These are phyloP conservation scores for Aegle marmelos DNA, from an alignment of 345 rosid species.

Conservation along the genomic window DNA sequence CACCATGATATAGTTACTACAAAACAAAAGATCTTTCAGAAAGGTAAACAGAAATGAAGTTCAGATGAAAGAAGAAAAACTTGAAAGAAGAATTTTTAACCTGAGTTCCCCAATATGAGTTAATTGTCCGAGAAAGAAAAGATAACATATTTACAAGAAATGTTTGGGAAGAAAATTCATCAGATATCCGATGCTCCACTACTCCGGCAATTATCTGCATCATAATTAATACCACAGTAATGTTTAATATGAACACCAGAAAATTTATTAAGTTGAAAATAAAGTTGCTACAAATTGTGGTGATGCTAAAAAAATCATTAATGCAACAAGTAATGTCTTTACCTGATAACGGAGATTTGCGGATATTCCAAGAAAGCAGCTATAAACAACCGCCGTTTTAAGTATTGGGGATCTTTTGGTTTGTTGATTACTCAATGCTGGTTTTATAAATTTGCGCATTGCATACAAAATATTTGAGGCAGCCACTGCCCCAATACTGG, in stretches of 20 bases:
- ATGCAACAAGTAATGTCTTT: constrained; percentile 5
- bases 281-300: neutral
- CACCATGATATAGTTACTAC: neutral
- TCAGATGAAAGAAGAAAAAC: constrained; percentile 1
- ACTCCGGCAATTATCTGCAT: constrained; percentile 90
- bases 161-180: constrained; percentile 67
- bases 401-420: constrained; percentile 79
- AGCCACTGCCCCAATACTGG: constrained; percentile 82
- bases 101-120: constrained; percentile 97
- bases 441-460: constrained; percentile 54
- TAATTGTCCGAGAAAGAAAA: constrained; percentile 72
- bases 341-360: constrained; percentile 97
- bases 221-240: neutral
- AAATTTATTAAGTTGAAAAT: neutral
- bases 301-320: neutral
- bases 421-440: constrained; percentile 42
- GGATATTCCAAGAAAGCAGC: constrained; percentile 78
- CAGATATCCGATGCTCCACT: constrained; percentile 83
- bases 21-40: neutral
- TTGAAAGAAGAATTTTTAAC: constrained; percentile 36
- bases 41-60: neutral
- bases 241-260: neutral
- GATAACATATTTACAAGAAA: constrained; percentile 82
- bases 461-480: constrained; percentile 64
- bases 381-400: constrained; percentile 72